These are phyloP conservation scores for Hapsidospora chrysogenum DNA, from an alignment of 495 filamentous ascomycete genomes.

Conservation along the genomic window DNA sequence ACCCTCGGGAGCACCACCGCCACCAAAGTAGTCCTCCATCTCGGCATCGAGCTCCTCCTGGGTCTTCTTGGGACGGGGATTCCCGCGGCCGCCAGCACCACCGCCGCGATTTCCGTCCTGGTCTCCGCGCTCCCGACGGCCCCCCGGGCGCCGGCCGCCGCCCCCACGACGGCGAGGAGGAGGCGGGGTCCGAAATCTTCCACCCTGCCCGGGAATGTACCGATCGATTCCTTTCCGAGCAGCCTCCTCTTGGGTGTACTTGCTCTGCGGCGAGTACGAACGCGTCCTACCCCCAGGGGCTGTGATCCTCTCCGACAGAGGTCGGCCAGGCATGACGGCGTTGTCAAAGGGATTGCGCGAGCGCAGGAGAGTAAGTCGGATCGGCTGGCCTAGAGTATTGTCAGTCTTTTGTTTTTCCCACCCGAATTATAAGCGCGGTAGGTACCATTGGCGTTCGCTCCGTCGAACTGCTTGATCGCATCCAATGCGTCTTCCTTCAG, in stretches of 20 bases:
- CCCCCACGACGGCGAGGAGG: conserved; percentile 26
- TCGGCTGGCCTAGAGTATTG: conserved; percentile 50
- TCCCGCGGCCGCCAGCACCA: conserved; percentile 18
- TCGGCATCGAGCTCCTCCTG: conserved; percentile 85
- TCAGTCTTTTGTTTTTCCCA: background rate
- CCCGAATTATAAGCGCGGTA: background rate
- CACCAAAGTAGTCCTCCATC: conserved; percentile 86
- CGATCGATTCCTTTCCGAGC: conserved; percentile 63
- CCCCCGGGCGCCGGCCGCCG: conserved; percentile 36
- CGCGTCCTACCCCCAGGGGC: conserved; percentile 29
- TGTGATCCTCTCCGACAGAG: conserved; percentile 64
- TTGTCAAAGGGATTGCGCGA: conserved; percentile 41
- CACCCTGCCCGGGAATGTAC: conserved; percentile 59
- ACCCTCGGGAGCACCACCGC: conserved; percentile 14
- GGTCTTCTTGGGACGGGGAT: conserved; percentile 65
- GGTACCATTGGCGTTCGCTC: conserved; percentile 73
- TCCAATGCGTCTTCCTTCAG: conserved; percentile 46
- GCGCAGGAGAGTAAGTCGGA: conserved; percentile 54
- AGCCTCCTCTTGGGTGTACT: conserved; percentile 52
- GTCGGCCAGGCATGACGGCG: conserved; percentile 34
- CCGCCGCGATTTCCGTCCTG: conserved; percentile 18
- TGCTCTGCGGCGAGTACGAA: conserved; percentile 32
- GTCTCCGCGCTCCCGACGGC: conserved; percentile 22
- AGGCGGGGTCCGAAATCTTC: conserved; percentile 31
- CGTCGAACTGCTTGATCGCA: conserved; percentile 71